Percentiles rank a stretch among this genome's conserved stretches.
Conservation (phyloP, 306 rosid genomes). For the Vigna mungo region DNA sequence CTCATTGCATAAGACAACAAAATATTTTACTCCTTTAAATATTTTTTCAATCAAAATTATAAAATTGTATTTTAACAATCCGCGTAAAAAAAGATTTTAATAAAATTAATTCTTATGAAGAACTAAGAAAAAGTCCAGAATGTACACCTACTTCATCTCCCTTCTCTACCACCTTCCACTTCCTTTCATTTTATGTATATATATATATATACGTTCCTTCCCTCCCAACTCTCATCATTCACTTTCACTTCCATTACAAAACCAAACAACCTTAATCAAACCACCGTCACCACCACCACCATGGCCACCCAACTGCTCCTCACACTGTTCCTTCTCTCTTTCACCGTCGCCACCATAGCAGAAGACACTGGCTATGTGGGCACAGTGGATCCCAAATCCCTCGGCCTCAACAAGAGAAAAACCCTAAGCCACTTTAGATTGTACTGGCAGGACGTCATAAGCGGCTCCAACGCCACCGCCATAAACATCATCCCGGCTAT, state of each 20-base stretch:
- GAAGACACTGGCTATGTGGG: constrained; percentile 43
- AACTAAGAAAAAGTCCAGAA: neutral
- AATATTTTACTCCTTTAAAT: no score
- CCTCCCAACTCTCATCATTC: neutral
- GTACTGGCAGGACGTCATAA: constrained; percentile 65
- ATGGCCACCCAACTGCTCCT: neutral
- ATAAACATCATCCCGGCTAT: constrained; percentile 30
- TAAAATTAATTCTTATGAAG: no score
- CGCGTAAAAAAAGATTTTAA: no score
- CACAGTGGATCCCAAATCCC: constrained; percentile 38
- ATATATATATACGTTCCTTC: neutral
- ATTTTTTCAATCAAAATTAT: no score
- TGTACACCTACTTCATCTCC: neutral
- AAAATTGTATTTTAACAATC: no score
- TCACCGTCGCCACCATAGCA: neutral
- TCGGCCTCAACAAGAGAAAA: constrained; percentile 41
- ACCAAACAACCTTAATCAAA: neutral
- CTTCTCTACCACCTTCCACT: neutral
- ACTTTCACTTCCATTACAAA: neutral
- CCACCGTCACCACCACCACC: neutral
- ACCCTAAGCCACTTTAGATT: constrained; percentile 57
- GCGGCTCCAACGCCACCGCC: constrained; percentile 44
- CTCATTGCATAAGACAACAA: no score
- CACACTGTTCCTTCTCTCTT: constrained; percentile 11
- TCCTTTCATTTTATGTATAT: neutral